Base-by-base conservation (phyloP, 208 protist genomes). In the Acanthamoeba pearcei region DNA sequence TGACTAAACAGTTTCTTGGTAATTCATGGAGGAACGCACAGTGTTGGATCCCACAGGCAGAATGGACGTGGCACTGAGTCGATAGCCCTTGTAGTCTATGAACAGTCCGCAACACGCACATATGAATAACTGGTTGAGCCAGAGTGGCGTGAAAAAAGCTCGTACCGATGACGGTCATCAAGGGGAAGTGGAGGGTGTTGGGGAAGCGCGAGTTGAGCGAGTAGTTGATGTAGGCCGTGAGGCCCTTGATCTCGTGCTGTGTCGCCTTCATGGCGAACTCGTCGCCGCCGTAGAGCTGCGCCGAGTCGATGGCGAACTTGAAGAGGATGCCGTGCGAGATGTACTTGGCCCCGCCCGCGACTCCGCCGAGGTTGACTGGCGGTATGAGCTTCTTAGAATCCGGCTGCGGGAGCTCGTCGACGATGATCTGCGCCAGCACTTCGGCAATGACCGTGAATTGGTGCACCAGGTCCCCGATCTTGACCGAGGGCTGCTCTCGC, bases 231-330 rank as follows among this genome's bases (percentile, higher is more conserved):
- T 91, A 91, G 2, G 88, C 60, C 29, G 88, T 93, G 88, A 91
- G 83, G 29, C 83, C 88, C 62, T 93, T 93, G 88, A 93, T 93
- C 64, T 93, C 88, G 38, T 93, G 88, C 62, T 70, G 60, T 22
- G 88, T 76, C 0, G 88, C 88, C 17, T 93, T 93, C 88, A 93
- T 93, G 9, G 88, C 88, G 24, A 70, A 93, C n/a, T 93, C 88
- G 51, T 74, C 62, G 22, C 88, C 88, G 51, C 38, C 38, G 42
- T 78, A 93, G 1, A 93, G 55, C 29, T 57, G 19, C 22, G 15
- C 19, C 22, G 24, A 57, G n/a, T 88, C 53, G 27, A 82, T 74
- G 49, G 60, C 88, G 49, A 93, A 93, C 72, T 93, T 93, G 35
- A 93, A 93, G 24, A 93, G 42, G 19, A 93, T 93, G 60, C 62